Base-by-base conservation (phyloP, 768 basidiomycete genomes). In the Trametes maxima region DNA sequence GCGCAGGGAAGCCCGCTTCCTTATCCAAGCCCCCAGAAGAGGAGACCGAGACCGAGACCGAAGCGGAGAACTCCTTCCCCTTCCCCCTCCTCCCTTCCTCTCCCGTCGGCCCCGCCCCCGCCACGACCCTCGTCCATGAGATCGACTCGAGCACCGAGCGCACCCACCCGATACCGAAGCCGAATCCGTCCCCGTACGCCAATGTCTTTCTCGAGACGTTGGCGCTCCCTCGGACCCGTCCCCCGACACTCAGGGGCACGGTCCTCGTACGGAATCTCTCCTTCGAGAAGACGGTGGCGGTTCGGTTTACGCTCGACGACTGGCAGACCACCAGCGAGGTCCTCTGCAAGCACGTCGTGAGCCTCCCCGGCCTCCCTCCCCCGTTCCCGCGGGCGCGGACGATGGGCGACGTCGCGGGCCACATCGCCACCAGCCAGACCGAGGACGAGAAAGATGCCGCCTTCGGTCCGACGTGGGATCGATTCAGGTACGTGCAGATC, bases 311-410 rank as follows among this genome's bases (percentile, higher is more conserved):
- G 1, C 79, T 96, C 48, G 96, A 98, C 73, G 86, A 90, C 49
- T 98, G 96, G 96, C 85, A 89, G 64, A 98, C 95, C 3, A 91
- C 92, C 0, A 88, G 86, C 44, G 96, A 98, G 72, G 94, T 97
- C 35, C 62, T 69, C 74, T 44, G 88, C 81, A n/a, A 74, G 69
- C 47, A 87, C 62, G 68, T 75, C 39, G 73, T 73, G n/a, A 80
- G 79, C 17, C 69, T 87, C 25, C 63, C 77, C 3, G 46, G 74
- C 25, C 7, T 75, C 73, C 50, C 82, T 77, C 0, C 60, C 66
- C 59, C 65, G 66, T 64, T 76, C 70, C 61, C 54, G 62, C 54
- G 68, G 19, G 44, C 68, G 64, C 52, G 58, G 43, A 75, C 73
- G 62, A 77, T 69, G 72, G 82, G 59, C 51, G 80, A 81, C 22